Base-by-base conservation (phyloP, 2,329 filamentous ascomycete species). In the Verticillium zaregamsianum region DNA sequence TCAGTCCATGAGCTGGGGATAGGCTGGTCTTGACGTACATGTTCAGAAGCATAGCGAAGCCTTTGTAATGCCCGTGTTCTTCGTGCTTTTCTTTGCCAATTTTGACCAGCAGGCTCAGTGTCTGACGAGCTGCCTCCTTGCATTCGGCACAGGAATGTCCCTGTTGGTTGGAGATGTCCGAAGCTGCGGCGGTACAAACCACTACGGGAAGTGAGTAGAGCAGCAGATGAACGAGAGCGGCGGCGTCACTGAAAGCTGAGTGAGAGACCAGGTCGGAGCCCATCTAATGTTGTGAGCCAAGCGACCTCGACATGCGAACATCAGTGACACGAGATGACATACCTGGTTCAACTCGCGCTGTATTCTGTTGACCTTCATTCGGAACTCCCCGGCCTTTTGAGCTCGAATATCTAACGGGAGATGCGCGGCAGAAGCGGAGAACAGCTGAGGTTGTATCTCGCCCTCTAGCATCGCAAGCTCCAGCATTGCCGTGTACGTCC, bases 381-480 rank as follows among this genome's bases (percentile, higher is more conserved):
- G 35, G 23, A 45, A 58, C 37, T 40, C 57, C 8, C 55, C 33
- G 2, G 57, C 57, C 15, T 37, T 40, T 20, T 57, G 35, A 15
- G 28, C 20, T 15, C 57, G 54, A n/a, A 5, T 31, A 1, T 49
- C 31, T 3, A 37, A 33, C 3, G 35, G 25, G 6, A 59, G 49
- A 32, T 57, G 57, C 2, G 33, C 52, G 1, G 57, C 57, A 25
- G 54, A 23, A 1, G 39, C 61, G 3, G 57, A 59, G 54, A 59
- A 62, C 3, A 62, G 37, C 31, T 62, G 57, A 37, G 55, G 55
- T 4, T 59, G 35, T 35, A 59, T 62, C 1, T 62, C 61, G 28
- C 49, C 61, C 3, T 57, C 54, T 15, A 59, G n/a, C 15, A 57
- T 35, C 2, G 57, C 57, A 4, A 59, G 59, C 23, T 62, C 61